Conservation (phyloP, 2,329 filamentous ascomycete genomes). For the Colletotrichum endophyticum region DNA sequence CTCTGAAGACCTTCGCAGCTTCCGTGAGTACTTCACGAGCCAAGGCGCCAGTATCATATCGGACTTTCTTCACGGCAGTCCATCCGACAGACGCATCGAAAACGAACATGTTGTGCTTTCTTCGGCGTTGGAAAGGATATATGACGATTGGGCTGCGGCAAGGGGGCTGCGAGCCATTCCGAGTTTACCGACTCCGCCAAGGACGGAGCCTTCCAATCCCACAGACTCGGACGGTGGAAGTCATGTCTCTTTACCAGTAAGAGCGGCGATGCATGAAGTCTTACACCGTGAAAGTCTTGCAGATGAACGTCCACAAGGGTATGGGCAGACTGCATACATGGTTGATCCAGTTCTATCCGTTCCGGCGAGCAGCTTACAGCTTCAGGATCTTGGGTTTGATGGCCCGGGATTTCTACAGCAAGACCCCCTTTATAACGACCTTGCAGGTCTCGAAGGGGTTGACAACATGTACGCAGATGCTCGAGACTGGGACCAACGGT, state of each 20-base stretch:
- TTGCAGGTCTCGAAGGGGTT: neutral
- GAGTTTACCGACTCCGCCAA: neutral
- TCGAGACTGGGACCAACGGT: neutral
- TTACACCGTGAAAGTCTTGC: neutral
- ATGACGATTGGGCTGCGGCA: neutral
- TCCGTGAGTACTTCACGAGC: neutral
- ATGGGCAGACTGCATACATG: neutral
- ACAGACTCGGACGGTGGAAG: neutral
- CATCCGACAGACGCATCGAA: neutral
- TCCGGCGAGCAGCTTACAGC: neutral
- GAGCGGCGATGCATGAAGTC: neutral
- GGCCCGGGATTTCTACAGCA: neutral
- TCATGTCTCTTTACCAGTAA: neutral
- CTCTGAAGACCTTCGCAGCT: slow-evolving; percentile 2
- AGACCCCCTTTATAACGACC: neutral
- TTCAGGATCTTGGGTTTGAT: neutral
- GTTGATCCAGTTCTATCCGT: neutral
- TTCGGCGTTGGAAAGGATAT: neutral
- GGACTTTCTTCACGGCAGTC: neutral
- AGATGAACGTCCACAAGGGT: neutral
- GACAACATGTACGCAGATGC: neutral
- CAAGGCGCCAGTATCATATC: neutral
- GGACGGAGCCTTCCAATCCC: neutral
- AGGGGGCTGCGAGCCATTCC: neutral
- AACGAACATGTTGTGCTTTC: neutral